Base-by-base conservation (phyloP, 1,284 basidiomycete species). In the Trichosporon coremiiforme region DNA sequence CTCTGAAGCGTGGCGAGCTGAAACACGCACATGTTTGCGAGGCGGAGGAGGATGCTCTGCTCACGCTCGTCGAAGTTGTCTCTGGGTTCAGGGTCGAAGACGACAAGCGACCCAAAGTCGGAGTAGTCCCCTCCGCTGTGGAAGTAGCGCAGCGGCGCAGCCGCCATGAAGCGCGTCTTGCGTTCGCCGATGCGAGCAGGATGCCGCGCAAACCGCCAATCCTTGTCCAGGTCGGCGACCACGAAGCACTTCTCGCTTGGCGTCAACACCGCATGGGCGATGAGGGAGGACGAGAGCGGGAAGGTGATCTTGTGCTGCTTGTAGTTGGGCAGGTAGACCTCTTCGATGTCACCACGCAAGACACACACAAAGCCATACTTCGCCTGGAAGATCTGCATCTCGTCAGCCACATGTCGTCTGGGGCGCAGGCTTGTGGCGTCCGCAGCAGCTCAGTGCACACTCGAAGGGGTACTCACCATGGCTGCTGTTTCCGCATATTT, bases 1-100 rank as follows among this genome's bases (percentile, higher is more conserved):
- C 74, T 76, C 74, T 77, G 79, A 64, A 80, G 67, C 0, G 79
- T 79, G 5, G 78, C 78, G 10, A 81, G 70, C 60, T 83, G 81
- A 69, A 76, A 80, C 13, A 83, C 80, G 15, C 82, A 75, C 76
- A 82, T 80, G 68, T 79, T 79, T 20, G 80, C 79, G 9, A 83
- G 68, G 20, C 80, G 77, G 7, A 75, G 66, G 36, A 83, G 70
- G 13, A 81, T 76, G 2, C 64, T 71, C 64, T 75, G 74, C 38
- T 80, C 77, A 8, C 78, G 70, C 13, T 68, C 50, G n/a, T 68
- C 71, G 67, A 82, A 82, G 0, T 64, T 68, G 9, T 75, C 70
- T 29, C 81, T 70, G 3, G 76, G 68, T 15, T 78, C 41, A 2
- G 41, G 41, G 17, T 45, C 41, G 41, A 45, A 45, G 17, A 45